Conservation (phyloP, 805 yeast genomes). For the Ogataea pilisensis region DNA sequence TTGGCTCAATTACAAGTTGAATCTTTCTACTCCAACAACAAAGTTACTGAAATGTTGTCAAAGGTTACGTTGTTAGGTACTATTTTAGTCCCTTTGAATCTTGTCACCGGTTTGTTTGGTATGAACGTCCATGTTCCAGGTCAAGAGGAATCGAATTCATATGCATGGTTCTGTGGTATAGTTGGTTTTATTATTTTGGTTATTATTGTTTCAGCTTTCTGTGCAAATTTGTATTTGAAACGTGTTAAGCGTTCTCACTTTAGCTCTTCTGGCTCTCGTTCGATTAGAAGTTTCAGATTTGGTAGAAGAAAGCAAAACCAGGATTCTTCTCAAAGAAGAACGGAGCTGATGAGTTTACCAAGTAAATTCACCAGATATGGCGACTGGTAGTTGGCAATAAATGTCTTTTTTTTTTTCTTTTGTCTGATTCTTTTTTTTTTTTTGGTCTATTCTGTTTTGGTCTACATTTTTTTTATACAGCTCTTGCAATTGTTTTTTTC, state of each 20-base stretch:
- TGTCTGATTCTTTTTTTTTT: not conserved
- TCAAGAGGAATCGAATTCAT: constrained; percentile 28
- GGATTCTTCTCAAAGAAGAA: constrained; percentile 19
- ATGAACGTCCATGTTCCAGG: constrained; percentile 95
- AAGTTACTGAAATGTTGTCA: constrained; percentile 81
- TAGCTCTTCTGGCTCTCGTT: constrained; percentile 13
- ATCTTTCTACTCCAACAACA: constrained; percentile 79
- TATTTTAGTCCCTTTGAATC: constrained; percentile 80
- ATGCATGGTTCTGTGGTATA: constrained; percentile 52
- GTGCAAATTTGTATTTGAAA: constrained; percentile 25
- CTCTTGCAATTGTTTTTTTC: not conserved
- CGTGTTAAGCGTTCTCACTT: constrained; percentile 16
- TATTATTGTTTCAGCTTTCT: constrained; percentile 18
- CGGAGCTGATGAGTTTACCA: constrained; percentile 30
- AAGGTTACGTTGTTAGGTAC: constrained; percentile 91
- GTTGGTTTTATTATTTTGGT: constrained; percentile 27
- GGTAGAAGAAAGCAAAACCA: constrained; percentile 20
- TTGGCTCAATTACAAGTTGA: constrained; percentile 93
- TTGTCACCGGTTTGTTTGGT: constrained; percentile 89
- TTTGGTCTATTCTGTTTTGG: not conserved
- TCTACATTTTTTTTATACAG: not conserved
- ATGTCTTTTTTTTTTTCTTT: not conserved
- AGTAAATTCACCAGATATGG: constrained; percentile 30
- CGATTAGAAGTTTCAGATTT: constrained; percentile 28
- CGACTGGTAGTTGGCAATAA: constrained; percentile 24